Evolutionary conservation across 768 basidiomycete genomes (phyloP).

Genomic region (Boletellus emodensis): DNA sequence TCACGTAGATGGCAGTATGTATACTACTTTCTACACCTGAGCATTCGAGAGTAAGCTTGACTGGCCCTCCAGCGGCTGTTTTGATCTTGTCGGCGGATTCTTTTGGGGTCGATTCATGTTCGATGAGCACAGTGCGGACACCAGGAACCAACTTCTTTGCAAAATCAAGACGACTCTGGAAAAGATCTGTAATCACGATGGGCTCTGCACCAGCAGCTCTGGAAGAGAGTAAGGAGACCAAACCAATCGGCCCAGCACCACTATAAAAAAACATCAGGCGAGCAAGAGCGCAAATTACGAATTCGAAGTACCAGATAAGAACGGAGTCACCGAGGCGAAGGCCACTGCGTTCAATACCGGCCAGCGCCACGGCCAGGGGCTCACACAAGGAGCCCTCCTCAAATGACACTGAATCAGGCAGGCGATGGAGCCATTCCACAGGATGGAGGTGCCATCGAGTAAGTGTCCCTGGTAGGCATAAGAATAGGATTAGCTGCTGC

Average conservation of each 20-base stretch:
- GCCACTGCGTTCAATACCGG: slow-evolving; percentile 61
- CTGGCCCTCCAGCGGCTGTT: slow-evolving; percentile 42
- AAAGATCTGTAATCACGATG: slow-evolving; percentile 64
- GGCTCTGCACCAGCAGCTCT: slow-evolving; percentile 68
- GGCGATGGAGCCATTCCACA: slow-evolving; percentile 62
- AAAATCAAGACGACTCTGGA: slow-evolving; percentile 62
- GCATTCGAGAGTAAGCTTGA: slow-evolving; percentile 58
- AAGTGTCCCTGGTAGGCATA: slow-evolving; percentile 44
- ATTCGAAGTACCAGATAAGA: slow-evolving; percentile 48
- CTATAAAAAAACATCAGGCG: slow-evolving; percentile 32
- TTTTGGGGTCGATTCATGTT: slow-evolving; percentile 42
- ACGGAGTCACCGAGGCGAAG: slow-evolving; percentile 62
- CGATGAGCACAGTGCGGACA: slow-evolving; percentile 54
- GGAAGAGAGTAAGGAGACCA: slow-evolving; percentile 57
- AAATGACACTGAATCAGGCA: slow-evolving; percentile 58
- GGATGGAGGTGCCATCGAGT: slow-evolving; percentile 66
- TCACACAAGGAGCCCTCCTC: slow-evolving; percentile 69
- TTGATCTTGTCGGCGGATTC: slow-evolving; percentile 53
- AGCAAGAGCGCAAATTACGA: neutral
- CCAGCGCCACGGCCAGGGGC: slow-evolving; percentile 62
- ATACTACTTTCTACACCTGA: slow-evolving; percentile 63
- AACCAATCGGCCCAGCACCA: slow-evolving; percentile 66
- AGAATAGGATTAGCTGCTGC: neutral
- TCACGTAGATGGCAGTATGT: slow-evolving; percentile 54
- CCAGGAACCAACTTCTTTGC: slow-evolving; percentile 59